Conservation (phyloP, 2,329 filamentous ascomycete species). For the Grosmannia penicillata region DNA sequence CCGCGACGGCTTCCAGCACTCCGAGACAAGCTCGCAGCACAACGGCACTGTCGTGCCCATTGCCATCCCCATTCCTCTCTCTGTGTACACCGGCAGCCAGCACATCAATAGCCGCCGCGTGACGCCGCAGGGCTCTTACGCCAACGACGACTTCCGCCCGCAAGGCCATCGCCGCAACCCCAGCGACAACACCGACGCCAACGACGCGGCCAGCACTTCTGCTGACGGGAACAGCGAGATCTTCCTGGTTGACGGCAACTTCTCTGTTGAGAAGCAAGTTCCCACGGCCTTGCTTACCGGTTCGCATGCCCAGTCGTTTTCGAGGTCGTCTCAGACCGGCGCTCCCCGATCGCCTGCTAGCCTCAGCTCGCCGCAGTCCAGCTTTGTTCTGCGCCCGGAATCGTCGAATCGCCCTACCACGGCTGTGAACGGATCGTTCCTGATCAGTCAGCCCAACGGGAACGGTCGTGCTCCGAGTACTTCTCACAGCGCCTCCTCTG, state of each 20-base stretch:
- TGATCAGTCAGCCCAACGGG: conserved; percentile 2
- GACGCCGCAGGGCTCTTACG: no score
- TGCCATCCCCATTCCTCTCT: conserved; percentile 1
- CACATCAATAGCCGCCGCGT: no score
- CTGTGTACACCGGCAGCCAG: conserved; percentile 13
- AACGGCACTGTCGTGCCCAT: conserved; percentile 8
- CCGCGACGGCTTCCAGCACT: conserved; percentile 31
- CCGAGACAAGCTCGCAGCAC: conserved; percentile 13
- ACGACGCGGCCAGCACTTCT: not conserved
- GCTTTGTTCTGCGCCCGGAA: not conserved
- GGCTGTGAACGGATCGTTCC: conserved; percentile 8
- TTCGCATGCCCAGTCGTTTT: no score
- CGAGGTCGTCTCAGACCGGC: no score
- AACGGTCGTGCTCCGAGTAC: not conserved
- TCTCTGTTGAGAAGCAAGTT: not conserved
- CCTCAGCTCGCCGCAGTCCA: no score
- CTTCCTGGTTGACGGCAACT: not conserved
- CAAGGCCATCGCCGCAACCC: not conserved
- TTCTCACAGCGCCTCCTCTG: not conserved
- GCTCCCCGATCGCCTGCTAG: no score
- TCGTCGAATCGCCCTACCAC: conserved; percentile 4
- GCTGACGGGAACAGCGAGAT: not conserved
- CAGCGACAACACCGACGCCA: not conserved
- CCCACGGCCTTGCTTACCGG: no score
- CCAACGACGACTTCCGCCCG: not conserved